phyloP scores from a whole-genome alignment of 2,329 filamentous ascomycete genomes.

The Ophiostoma pallidulum region DNA sequence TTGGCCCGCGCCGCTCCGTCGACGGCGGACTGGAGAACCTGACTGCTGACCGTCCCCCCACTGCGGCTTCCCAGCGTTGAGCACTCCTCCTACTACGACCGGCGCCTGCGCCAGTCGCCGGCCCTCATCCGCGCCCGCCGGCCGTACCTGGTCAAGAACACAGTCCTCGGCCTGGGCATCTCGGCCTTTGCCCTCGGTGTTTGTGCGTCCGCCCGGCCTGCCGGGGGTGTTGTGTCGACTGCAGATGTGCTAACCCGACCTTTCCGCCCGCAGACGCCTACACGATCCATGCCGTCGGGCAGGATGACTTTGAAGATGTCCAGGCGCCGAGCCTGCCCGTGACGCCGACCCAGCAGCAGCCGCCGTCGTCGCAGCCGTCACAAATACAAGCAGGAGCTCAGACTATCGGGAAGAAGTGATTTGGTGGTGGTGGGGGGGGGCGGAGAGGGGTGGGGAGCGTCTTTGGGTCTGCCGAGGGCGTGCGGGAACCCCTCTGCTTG shows the following conservation, averaged over 20 bases:
- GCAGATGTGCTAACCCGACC: neutral
- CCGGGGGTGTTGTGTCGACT: too few species aligned
- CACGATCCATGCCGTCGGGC: conserved; percentile 74
- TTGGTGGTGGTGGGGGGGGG: neutral
- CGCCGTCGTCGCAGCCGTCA: conserved; percentile 26
- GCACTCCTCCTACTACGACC: conserved; percentile 78
- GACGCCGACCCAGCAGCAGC: conserved; percentile 15
- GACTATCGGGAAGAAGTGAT: conserved; percentile 13
- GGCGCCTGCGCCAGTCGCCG: conserved; percentile 72
- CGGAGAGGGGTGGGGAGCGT: neutral
- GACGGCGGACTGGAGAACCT: neutral
- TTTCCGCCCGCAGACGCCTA: conserved; percentile 42
- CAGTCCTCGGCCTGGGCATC: conserved; percentile 67
- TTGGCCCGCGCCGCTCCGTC: too few species aligned
- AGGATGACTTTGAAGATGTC: conserved; percentile 95
- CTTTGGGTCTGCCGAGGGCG: too few species aligned
- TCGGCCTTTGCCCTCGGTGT: conserved; percentile 69
- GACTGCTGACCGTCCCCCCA: neutral
- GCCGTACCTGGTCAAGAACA: conserved; percentile 86
- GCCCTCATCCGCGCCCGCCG: conserved; percentile 85
- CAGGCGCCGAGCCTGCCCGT: conserved; percentile 67
- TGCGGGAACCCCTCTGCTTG: too few species aligned
- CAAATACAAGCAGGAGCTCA: conserved; percentile 11
- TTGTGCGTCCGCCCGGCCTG: conserved; percentile 54
- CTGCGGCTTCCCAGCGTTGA: conserved; percentile 28